phyloP scores from a whole-genome alignment of 257 asterid species.

The Nicotiana tabacum region DNA sequence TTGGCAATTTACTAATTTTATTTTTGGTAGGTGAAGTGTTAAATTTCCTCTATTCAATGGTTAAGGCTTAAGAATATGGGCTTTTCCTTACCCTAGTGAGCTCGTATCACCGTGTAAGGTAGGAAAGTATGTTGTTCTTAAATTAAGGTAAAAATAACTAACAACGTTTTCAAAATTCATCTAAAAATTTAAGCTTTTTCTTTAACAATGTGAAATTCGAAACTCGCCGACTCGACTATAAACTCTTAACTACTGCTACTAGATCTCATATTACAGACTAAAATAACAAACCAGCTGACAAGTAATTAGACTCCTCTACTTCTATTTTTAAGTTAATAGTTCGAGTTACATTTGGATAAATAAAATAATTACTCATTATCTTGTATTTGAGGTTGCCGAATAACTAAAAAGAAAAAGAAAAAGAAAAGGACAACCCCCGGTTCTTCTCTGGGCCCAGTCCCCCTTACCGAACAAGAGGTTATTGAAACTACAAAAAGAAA shows the following conservation, averaged over 20 bases:
- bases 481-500: too few species aligned
- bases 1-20: background rate
- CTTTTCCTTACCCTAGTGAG: too few species aligned
- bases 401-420: too few species aligned
- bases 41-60: background rate
- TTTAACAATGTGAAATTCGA: too few species aligned
- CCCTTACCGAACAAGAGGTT: too few species aligned
- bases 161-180: background rate
- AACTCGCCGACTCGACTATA: background rate
- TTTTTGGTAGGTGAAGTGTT: background rate
- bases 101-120: too few species aligned
- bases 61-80: background rate
- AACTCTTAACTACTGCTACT: background rate
- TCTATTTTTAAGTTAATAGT: background rate
- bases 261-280: background rate
- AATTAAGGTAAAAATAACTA: too few species aligned
- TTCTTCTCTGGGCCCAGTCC: too few species aligned
- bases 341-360: background rate
- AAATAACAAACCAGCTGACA: background rate
- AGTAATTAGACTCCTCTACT: background rate
- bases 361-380: background rate
- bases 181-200: too few species aligned
- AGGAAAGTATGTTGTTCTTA: too few species aligned
- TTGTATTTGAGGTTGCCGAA: too few species aligned
- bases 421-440: too few species aligned